A percentile compares a stretch with the other conserved stretches of the same genome.
Conservation (phyloP, 2,329 filamentous ascomycete genomes). For the Pseudogymnoascus sp. region DNA sequence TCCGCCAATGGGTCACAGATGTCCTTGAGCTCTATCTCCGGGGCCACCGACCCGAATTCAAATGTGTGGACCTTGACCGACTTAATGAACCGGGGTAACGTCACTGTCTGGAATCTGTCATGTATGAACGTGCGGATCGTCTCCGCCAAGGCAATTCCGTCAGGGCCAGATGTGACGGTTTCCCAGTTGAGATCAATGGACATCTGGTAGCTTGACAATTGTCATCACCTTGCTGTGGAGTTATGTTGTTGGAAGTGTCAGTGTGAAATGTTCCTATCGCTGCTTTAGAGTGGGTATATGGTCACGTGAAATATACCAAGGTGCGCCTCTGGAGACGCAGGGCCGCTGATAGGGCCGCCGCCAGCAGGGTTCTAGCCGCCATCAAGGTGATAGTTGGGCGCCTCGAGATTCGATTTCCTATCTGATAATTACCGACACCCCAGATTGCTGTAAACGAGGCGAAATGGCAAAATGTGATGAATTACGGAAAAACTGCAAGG, state of each 20-base stretch:
- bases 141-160: slow-evolving; percentile 77
- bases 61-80: slow-evolving; percentile 93
- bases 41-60: slow-evolving; percentile 77
- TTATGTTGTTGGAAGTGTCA: slow-evolving; percentile 9
- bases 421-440: slow-evolving; percentile 2
- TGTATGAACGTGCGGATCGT: slow-evolving; percentile 89
- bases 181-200: slow-evolving; percentile 98
- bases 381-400: not conserved
- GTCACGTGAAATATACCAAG: not conserved
- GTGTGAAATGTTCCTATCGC: not conserved
- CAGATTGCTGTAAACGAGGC: not conserved
- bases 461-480: not conserved
- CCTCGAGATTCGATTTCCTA: not conserved
- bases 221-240: slow-evolving; percentile 5
- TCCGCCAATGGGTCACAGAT: slow-evolving; percentile 92
- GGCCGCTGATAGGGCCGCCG: not conserved
- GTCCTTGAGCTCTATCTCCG: slow-evolving; percentile 87
- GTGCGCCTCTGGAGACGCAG: not conserved
- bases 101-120: slow-evolving; percentile 87
- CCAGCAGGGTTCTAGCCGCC: not conserved
- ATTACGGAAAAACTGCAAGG: not conserved
- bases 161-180: slow-evolving; percentile 78
- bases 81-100: slow-evolving; percentile 90
- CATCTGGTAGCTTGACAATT: slow-evolving; percentile 46
- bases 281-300: not conserved